Evolutionary conservation across 2,329 filamentous ascomycete species (phyloP).

Genomic region (Exophiala sideris): DNA sequence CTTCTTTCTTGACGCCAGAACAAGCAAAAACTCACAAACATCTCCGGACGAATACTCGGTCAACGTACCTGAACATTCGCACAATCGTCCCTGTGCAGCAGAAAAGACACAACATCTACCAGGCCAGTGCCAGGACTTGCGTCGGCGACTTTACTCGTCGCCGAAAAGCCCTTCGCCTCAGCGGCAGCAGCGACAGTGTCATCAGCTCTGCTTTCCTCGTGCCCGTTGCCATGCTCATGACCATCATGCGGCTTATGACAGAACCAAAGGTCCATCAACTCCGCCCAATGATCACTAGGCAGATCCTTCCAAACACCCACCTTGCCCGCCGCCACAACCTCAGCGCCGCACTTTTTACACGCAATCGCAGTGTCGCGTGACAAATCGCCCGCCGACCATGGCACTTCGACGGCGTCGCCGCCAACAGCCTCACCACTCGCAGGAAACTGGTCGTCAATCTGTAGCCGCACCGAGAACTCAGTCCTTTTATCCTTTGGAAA

Average conservation of each 20-base stretch:
- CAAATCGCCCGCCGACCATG: slow-evolving; percentile 33
- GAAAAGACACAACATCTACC: slow-evolving; percentile 74
- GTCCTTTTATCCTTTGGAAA: slow-evolving; percentile 43
- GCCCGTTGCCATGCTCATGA: slow-evolving; percentile 26
- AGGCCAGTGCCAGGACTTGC: slow-evolving; percentile 63
- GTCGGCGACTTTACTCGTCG: slow-evolving; percentile 69
- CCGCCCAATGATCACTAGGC: slow-evolving; percentile 95
- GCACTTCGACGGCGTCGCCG: slow-evolving; percentile 21
- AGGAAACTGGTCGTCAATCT: slow-evolving; percentile 42
- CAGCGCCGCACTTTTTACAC: slow-evolving; percentile 38
- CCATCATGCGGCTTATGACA: slow-evolving; percentile 77
- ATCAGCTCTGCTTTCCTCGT: no score
- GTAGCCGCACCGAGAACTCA: slow-evolving; percentile 54
- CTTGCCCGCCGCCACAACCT: slow-evolving; percentile 30
- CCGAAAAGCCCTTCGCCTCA: slow-evolving; percentile 72
- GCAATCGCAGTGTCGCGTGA: slow-evolving; percentile 40
- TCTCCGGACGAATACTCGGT: neutral
- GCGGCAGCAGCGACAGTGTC: slow-evolving; percentile 47
- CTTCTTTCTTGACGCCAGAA: slow-evolving; percentile 56
- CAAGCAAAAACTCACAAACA: slow-evolving; percentile 1
- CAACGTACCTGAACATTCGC: slow-evolving; percentile 37
- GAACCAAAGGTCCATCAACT: slow-evolving; percentile 99
- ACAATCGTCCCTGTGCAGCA: slow-evolving; percentile 69
- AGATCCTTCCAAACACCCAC: slow-evolving; percentile 78
- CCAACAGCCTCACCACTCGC: slow-evolving; percentile 15